Evolutionary conservation across 148 eudicot species (phyloP).

Genomic region (Cornus florida): DNA sequence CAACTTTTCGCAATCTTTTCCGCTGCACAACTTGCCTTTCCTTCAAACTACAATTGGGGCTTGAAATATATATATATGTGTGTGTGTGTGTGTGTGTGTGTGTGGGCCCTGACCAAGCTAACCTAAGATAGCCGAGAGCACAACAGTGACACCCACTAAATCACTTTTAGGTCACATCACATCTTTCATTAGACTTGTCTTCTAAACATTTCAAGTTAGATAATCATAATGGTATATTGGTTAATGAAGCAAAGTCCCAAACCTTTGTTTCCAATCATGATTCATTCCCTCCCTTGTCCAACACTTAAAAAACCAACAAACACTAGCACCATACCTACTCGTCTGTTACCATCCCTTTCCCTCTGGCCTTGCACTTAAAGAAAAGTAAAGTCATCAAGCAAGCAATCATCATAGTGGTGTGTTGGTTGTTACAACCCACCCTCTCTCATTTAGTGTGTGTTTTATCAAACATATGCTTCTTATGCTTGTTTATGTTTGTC

Average conservation of each 20-base stretch:
- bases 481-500: neutral
- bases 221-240: constrained; percentile 11
- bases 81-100: too few species aligned
- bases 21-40: too few species aligned
- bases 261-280: neutral
- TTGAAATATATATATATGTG: neutral
- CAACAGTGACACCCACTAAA: neutral
- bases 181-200: neutral
- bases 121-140: neutral
- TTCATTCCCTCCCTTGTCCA: constrained; percentile 28
- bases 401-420: constrained; percentile 8
- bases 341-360: constrained; percentile 3
- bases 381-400: constrained; percentile 17
- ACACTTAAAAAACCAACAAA: constrained; percentile 37
- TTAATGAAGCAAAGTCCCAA: constrained; percentile 15
- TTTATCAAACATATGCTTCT: neutral
- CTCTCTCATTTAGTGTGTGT: neutral
- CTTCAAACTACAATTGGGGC: too few species aligned
- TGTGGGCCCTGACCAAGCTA: neutral
- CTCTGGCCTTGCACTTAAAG: constrained; percentile 33
- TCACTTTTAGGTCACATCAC: neutral
- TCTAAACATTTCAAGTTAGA: neutral
- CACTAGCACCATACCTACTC: constrained; percentile 38
- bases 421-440: constrained; percentile 6
- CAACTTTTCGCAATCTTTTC: too few species aligned